Evolutionary conservation across 192 early-diverging fungal species (phyloP).

Genomic region (Coemansia sp.): DNA sequence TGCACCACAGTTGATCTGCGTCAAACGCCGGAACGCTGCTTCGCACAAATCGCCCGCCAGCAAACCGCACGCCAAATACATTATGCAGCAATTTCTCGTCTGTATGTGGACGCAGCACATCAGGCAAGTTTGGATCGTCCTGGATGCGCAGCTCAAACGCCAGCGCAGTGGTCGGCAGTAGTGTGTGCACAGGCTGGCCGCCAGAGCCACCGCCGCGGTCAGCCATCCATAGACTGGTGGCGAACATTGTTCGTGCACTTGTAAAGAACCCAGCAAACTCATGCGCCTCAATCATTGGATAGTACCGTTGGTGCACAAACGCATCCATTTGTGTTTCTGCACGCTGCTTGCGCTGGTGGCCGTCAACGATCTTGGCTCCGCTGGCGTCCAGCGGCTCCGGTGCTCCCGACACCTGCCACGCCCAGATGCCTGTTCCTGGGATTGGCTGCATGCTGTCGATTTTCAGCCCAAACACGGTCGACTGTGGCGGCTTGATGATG

Average conservation of each 20-base stretch:
- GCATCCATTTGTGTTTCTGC: conserved; percentile 25
- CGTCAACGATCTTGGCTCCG: not conserved
- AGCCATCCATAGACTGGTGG: conserved; percentile 19
- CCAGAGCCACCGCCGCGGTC: conserved; percentile 24
- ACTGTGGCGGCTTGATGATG: conserved; percentile 14
- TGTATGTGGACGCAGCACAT: conserved; percentile 12
- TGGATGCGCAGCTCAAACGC: conserved; percentile 43
- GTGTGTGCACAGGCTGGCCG: conserved; percentile 21
- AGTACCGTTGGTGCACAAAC: conserved; percentile 48
- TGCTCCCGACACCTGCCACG: conserved; percentile 39
- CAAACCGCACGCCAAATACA: conserved; percentile 35
- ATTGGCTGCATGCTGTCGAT: conserved; percentile 21
- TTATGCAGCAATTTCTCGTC: conserved; percentile 29
- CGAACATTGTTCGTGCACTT: conserved; percentile 19
- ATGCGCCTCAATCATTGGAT: conserved; percentile 33
- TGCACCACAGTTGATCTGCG: conserved; percentile 50
- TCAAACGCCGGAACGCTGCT: conserved; percentile 23
- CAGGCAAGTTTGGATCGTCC: conserved; percentile 16
- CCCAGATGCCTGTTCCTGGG: conserved; percentile 30
- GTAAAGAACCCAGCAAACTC: conserved; percentile 47
- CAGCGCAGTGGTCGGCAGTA: conserved; percentile 34
- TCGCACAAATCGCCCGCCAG: conserved; percentile 11
- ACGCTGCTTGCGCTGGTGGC: not conserved
- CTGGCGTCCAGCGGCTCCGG: conserved; percentile 15
- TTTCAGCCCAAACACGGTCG: conserved; percentile 21